Percentiles rank a stretch among this genome's conserved stretches.
phyloP scores from a whole-genome alignment of 2,329 filamentous ascomycete genomes.

The Aaosphaeria arxii region DNA sequence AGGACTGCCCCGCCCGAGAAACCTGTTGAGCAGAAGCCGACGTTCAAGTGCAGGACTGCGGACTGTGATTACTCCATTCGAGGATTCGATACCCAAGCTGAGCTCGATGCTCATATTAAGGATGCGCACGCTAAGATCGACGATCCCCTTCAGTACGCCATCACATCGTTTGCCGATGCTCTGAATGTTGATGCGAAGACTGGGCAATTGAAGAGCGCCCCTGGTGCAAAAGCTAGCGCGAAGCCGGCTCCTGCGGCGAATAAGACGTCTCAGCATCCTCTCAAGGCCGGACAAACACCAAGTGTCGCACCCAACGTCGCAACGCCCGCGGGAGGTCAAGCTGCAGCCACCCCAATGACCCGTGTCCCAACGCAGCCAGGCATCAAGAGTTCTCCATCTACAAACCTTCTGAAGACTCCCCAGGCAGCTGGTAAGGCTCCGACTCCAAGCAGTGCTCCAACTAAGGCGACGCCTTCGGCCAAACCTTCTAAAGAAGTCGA shows the following conservation, averaged over 20 bases:
- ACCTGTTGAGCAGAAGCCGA: conserved; percentile 42
- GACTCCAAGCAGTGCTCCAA: conserved; percentile 31
- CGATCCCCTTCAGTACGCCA: conserved; percentile 55
- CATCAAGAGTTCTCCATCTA: conserved; percentile 36
- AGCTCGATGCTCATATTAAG: conserved; percentile 54
- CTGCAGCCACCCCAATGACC: conserved; percentile 35
- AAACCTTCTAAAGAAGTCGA: conserved; percentile 25
- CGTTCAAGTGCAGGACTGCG: conserved; percentile 52
- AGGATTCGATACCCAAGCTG: conserved; percentile 54
- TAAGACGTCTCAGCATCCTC: conserved; percentile 20
- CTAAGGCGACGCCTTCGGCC: conserved; percentile 30
- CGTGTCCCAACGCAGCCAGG: conserved; percentile 36
- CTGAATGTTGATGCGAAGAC: conserved; percentile 50
- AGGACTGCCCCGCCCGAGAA: conserved; percentile 42
- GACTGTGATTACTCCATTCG: conserved; percentile 53
- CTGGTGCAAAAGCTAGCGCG: conserved; percentile 16
- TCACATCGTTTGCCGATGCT: conserved; percentile 51
- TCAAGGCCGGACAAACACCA: conserved; percentile 34
- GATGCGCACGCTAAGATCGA: conserved; percentile 53
- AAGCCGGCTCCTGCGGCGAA: conserved; percentile 18
- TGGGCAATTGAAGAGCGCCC: conserved; percentile 31
- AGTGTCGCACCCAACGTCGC: conserved; percentile 27
- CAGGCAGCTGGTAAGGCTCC: conserved; percentile 31
- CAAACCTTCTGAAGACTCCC: conserved; percentile 37
- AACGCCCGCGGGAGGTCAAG: conserved; percentile 31